Percentiles rank a stretch among this genome's conserved stretches.
Evolutionary conservation across 371 early-diverging fungal species (phyloP).

Genomic region (Mucor mucedo): DNA sequence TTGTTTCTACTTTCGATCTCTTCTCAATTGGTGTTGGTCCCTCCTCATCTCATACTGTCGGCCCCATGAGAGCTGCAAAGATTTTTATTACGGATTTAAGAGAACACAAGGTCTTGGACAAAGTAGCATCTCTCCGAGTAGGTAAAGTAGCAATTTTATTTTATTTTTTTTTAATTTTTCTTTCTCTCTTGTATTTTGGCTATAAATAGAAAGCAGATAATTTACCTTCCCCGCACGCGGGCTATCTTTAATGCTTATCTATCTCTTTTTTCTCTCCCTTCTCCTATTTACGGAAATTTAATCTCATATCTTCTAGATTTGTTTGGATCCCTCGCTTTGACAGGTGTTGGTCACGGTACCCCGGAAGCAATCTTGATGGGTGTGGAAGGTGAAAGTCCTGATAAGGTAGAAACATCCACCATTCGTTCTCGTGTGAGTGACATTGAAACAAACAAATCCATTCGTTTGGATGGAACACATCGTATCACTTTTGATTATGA

Average conservation of each 20-base stretch:
- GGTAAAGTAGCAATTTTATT: constrained; percentile 35
- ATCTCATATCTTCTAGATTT: constrained; percentile 59
- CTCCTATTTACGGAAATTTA: constrained; percentile 8
- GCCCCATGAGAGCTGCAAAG: constrained; percentile 96
- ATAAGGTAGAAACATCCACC: constrained; percentile 82
- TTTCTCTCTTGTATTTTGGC: not conserved
- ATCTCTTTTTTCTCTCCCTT: not conserved
- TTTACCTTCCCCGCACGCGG: not conserved
- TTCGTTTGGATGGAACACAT: constrained; percentile 76
- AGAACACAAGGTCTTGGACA: constrained; percentile 73
- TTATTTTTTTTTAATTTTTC: not conserved
- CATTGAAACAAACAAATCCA: constrained; percentile 72
- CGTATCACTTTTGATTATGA: constrained; percentile 83
- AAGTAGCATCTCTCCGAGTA: constrained; percentile 74
- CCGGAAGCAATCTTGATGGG: constrained; percentile 91
- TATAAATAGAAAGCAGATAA: constrained; percentile 4
- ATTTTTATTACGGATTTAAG: constrained; percentile 88
- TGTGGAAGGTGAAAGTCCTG: constrained; percentile 92
- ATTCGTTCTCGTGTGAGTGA: constrained; percentile 77
- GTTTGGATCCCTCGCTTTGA: constrained; percentile 93
- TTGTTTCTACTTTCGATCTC: constrained; percentile 93
- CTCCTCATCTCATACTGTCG: constrained; percentile 90
- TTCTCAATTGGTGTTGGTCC: constrained; percentile 97
- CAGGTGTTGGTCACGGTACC: constrained; percentile 95
- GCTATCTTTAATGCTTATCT: constrained; percentile 2